A percentile compares a stretch with the other conserved stretches of the same genome.
phyloP scores from a whole-genome alignment of 441 rosid genomes.

The Gossypium trilobum region DNA sequence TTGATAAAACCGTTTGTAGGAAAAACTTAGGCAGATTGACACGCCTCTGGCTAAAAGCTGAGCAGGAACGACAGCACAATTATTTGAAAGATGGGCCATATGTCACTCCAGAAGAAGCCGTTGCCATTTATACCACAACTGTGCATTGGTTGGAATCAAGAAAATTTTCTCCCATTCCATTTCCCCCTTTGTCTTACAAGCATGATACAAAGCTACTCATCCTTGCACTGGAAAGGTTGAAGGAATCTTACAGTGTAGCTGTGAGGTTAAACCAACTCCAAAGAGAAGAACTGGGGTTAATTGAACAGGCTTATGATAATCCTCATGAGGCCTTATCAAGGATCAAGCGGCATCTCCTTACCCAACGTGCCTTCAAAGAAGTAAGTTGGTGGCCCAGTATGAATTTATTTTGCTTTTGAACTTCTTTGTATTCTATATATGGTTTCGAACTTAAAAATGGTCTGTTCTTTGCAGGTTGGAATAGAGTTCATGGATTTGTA shows the following conservation, averaged over 20 bases:
- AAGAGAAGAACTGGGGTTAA: conserved; percentile 94
- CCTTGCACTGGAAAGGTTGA: conserved; percentile 93
- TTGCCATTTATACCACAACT: conserved; percentile 92
- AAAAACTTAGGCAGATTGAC: conserved; percentile 95
- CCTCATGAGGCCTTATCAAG: conserved; percentile 96
- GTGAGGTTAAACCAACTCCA: conserved; percentile 94
- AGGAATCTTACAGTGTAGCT: conserved; percentile 96
- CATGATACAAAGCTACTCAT: conserved; percentile 96
- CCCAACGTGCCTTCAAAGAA: conserved; percentile 96
- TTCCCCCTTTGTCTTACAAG: conserved; percentile 94
- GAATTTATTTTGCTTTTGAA: not conserved
- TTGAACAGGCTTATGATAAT: conserved; percentile 98
- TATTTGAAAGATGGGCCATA: conserved; percentile 98
- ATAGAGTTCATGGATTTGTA: conserved; percentile 98
- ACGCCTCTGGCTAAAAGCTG: conserved; percentile 99
- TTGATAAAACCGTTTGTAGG: conserved; percentile 94
- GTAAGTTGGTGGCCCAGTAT: conserved; percentile 30
- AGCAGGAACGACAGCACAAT: conserved; percentile 98
- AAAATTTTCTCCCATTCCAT: conserved; percentile 92
- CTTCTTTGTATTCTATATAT: not conserved
- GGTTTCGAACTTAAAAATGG: conserved; percentile 6
- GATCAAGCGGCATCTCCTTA: conserved; percentile 93
- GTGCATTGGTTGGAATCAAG: conserved; percentile 99
- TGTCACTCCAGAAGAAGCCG: conserved; percentile 98
- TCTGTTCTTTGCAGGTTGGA: conserved; percentile 57